Conservation (phyloP, 805 yeast genomes). For the Blastobotrys parvus region DNA sequence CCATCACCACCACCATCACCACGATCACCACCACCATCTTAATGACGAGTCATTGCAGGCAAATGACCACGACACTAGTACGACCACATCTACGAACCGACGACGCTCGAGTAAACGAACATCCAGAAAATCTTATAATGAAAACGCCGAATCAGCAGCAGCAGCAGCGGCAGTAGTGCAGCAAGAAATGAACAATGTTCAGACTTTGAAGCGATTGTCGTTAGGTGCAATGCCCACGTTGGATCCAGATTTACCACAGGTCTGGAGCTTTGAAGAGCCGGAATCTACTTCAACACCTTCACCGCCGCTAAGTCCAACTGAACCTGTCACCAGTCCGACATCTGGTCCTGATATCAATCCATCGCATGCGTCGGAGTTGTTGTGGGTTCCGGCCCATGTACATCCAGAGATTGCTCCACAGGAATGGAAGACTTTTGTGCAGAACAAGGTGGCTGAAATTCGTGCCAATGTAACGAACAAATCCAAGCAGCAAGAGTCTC, state of each 20-base stretch:
- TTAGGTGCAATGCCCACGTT: constrained; percentile 29
- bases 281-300: background rate
- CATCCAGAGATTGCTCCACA: constrained; percentile 97
- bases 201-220: constrained; percentile 33
- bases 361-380: constrained; percentile 28
- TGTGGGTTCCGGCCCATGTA: constrained; percentile 94
- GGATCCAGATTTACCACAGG: constrained; percentile 34
- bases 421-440: constrained; percentile 42
- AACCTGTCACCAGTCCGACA: background rate
- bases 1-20: background rate
- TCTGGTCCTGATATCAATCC: constrained; percentile 4
- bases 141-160: constrained; percentile 14
- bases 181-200: constrained; percentile 34
- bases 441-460: constrained; percentile 31
- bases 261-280: constrained; percentile 1
- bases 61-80: no score
- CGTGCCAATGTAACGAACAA: constrained; percentile 14
- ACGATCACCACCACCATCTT: background rate
- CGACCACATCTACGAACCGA: no score
- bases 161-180: constrained; percentile 30
- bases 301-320: background rate
- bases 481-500: constrained; percentile 2
- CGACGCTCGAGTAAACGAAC: no score
- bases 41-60: background rate
- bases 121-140: constrained; percentile 3